A percentile compares a stretch with the other conserved stretches of the same genome.
Evolutionary conservation across 805 yeast species (phyloP).

Genomic region (Dipodascus geniculatus): DNA sequence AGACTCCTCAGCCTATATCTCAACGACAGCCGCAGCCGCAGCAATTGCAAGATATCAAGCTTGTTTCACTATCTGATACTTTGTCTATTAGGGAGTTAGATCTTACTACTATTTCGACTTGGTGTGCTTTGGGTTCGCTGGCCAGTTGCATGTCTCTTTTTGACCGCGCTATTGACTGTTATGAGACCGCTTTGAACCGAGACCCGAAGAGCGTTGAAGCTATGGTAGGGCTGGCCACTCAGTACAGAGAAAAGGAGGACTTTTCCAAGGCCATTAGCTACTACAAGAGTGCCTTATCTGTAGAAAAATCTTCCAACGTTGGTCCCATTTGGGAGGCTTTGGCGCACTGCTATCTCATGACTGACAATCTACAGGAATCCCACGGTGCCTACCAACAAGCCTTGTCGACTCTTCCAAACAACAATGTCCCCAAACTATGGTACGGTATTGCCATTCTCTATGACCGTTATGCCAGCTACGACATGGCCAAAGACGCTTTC

Average conservation of each 20-base stretch:
- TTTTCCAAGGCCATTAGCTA: constrained; percentile 93
- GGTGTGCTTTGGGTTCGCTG: constrained; percentile 80
- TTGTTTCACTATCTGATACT: neutral
- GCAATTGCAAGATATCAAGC: constrained; percentile 5
- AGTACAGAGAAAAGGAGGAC: constrained; percentile 79
- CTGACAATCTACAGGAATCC: constrained; percentile 91
- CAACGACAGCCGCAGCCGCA: constrained; percentile 16
- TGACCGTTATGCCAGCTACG: constrained; percentile 91
- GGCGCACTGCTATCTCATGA: constrained; percentile 93
- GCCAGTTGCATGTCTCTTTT: constrained; percentile 84
- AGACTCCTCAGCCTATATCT: constrained; percentile 9
- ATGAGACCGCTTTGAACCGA: constrained; percentile 77
- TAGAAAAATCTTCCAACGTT: constrained; percentile 22
- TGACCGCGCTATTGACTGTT: constrained; percentile 80
- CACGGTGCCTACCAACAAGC: constrained; percentile 97
- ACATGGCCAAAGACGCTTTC: constrained; percentile 97
- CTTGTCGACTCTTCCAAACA: constrained; percentile 76
- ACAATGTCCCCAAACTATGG: constrained; percentile 95
- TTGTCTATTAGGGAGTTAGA: constrained; percentile 21
- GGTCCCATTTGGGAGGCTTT: constrained; percentile 5
- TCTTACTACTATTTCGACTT: constrained; percentile 39
- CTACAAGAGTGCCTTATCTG: constrained; percentile 74
- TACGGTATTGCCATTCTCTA: constrained; percentile 96
- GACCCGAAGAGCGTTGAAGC: constrained; percentile 81
- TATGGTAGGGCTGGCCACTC: constrained; percentile 72